Percentiles rank a stretch among this genome's conserved stretches.
Evolutionary conservation across 495 filamentous ascomycete species (phyloP).

Genomic region (Penicillium antarcticum): DNA sequence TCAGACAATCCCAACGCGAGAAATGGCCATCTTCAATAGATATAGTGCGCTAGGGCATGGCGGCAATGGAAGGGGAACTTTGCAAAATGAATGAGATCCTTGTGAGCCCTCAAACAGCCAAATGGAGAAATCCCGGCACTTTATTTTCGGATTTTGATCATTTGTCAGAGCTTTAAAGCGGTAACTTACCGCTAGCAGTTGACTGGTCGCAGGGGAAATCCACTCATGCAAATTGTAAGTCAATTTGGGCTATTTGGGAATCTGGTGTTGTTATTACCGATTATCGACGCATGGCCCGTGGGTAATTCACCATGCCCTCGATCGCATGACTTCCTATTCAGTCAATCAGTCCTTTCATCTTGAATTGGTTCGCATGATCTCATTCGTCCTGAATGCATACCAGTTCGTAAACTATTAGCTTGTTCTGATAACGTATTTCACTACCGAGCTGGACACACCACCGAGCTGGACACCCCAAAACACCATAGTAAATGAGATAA

Average conservation of each 20-base stretch:
- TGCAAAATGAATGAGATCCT: neutral
- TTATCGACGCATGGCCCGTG: neutral
- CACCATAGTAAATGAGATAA: too few species aligned
- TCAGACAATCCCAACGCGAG: neutral
- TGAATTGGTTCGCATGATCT: too few species aligned
- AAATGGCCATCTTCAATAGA: neutral
- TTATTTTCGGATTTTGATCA: neutral
- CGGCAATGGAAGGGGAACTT: neutral
- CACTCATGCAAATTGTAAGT: neutral
- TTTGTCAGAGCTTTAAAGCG: neutral
- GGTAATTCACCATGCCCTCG: too few species aligned
- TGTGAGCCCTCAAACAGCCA: neutral
- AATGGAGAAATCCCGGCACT: neutral
- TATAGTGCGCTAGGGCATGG: neutral
- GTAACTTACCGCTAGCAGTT: neutral
- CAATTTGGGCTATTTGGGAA: neutral
- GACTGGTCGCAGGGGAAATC: neutral
- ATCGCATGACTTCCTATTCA: too few species aligned
- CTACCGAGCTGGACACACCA: too few species aligned
- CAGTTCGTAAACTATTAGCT: too few species aligned
- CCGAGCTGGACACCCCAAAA: too few species aligned
- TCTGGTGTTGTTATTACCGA: neutral
- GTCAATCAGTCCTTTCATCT: too few species aligned
- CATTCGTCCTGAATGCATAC: too few species aligned
- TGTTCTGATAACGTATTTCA: too few species aligned